A percentile compares a stretch with the other conserved stretches of the same genome.
These are phyloP conservation scores for Mycosphaerella arachidis DNA, from an alignment of 2,329 filamentous ascomycete species.

Conservation along the genomic window DNA sequence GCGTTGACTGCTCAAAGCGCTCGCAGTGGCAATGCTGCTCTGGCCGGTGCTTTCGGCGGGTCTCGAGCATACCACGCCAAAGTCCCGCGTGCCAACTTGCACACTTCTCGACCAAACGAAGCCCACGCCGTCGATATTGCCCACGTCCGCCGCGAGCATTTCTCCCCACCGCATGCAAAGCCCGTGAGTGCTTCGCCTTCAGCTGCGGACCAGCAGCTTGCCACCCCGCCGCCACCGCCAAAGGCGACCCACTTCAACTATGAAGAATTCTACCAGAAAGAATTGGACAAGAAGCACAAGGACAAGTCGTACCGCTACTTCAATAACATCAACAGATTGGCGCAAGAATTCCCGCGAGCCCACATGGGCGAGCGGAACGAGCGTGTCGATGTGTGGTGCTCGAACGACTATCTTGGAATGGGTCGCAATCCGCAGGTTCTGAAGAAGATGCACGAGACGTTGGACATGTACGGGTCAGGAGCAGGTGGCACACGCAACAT, in stretches of 20 bases:
- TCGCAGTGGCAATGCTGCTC: conserved; percentile 43
- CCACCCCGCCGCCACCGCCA: conserved; percentile 47
- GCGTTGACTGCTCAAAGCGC: conserved; percentile 72
- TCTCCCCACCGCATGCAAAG: conserved; percentile 14
- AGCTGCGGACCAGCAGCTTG: conserved; percentile 25
- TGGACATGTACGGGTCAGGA: conserved; percentile 91
- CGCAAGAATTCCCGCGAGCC: conserved; percentile 90
- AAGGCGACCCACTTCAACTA: conserved; percentile 72
- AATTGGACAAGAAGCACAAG: conserved; percentile 98
- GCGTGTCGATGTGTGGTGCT: conserved; percentile 95
- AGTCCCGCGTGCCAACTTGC: conserved; percentile 66
- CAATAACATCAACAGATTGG: conserved; percentile 99
- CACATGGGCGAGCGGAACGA: conserved; percentile 82
- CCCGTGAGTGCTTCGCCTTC: conserved; percentile 23
- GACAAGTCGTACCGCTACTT: conserved; percentile 99
- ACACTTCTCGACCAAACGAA: conserved; percentile 73
- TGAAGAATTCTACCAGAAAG: conserved; percentile 76
- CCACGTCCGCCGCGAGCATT: conserved; percentile 21
- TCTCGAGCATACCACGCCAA: conserved; percentile 46
- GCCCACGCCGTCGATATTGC: conserved; percentile 68
- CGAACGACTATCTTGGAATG: conserved; percentile 98
- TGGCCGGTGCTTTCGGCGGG: conserved; percentile 48
- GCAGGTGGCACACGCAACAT: conserved; percentile 96
- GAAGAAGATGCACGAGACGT: conserved; percentile 86
- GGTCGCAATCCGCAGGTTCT: conserved; percentile 83